Conservation (phyloP, 2,329 filamentous ascomycete genomes). For the Ilyonectria robusta region DNA sequence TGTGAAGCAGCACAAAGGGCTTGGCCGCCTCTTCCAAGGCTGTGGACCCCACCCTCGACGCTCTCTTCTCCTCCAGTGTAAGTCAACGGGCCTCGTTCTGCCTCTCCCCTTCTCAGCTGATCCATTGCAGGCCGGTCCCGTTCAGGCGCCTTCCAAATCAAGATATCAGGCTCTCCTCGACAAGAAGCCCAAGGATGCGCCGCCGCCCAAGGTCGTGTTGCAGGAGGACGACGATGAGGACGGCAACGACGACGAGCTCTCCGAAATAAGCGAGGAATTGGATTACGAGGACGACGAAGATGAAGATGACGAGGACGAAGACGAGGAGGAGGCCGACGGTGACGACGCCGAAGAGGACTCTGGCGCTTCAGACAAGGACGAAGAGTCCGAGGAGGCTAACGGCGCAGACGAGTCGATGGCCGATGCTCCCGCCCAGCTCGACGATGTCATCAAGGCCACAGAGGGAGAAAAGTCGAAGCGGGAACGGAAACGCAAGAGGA, state of each 20-base stretch:
- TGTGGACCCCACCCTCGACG: conserved; percentile 78
- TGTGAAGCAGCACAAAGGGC: conserved; percentile 52
- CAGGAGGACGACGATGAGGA: conserved; percentile 52
- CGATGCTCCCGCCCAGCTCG: conserved; percentile 53
- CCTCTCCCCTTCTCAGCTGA: conserved; percentile 32
- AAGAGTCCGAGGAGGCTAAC: conserved; percentile 57
- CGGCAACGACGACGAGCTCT: conserved; percentile 53
- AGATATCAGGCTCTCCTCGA: conserved; percentile 59
- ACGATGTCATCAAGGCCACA: conserved; percentile 53
- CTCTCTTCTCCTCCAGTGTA: conserved; percentile 82
- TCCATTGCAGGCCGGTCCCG: conserved; percentile 63
- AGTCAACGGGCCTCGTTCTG: conserved; percentile 53
- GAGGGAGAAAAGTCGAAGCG: conserved; percentile 54
- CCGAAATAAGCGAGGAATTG: conserved; percentile 53
- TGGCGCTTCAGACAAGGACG: conserved; percentile 42
- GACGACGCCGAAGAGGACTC: conserved; percentile 35
- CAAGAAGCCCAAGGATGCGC: conserved; percentile 51
- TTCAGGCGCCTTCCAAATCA: conserved; percentile 60
- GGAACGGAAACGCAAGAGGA: conserved; percentile 76
- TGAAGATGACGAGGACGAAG: conserved; percentile 44
- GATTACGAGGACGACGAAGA: conserved; percentile 52
- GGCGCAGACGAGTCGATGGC: conserved; percentile 55
- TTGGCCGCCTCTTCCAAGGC: conserved; percentile 65
- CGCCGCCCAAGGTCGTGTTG: conserved; percentile 44
- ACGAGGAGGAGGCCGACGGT: conserved; percentile 42